Percentiles rank a stretch among this genome's conserved stretches.
Evolutionary conservation across 306 rosid genomes (phyloP).

Genomic region (Chamaecrista fasciculata): DNA sequence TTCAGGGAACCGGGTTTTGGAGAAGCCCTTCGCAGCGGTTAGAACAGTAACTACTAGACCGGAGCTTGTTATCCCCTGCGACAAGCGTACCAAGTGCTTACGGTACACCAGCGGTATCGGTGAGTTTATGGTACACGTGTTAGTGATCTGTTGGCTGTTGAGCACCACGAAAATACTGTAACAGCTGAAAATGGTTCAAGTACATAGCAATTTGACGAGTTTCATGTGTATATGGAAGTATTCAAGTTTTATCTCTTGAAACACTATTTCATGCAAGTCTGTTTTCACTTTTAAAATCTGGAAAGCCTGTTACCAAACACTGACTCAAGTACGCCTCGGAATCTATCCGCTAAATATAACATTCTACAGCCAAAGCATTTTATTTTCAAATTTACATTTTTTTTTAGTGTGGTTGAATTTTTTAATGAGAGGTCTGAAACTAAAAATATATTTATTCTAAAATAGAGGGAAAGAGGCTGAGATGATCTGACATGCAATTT

Average conservation of each 20-base stretch:
- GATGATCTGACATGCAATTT: too few species aligned
- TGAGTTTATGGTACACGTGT: constrained; percentile 3
- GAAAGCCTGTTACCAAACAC: not conserved
- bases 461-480: too few species aligned
- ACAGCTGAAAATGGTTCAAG: not conserved
- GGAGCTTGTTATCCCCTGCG: not conserved
- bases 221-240: not conserved
- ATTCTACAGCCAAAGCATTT: too few species aligned
- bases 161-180: not conserved
- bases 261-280: not conserved
- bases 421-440: too few species aligned
- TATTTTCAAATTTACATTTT: too few species aligned
- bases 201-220: not conserved
- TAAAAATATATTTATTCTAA: too few species aligned
- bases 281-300: not conserved
- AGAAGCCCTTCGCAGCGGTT: constrained; percentile 59
- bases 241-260: not conserved
- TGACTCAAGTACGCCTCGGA: too few species aligned
- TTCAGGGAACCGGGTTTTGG: constrained; percentile 70
- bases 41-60: constrained; percentile 21
- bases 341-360: too few species aligned
- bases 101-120: not conserved
- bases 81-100: not conserved
- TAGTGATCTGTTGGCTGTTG: not conserved
- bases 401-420: too few species aligned